Evolutionary conservation across 2,329 filamentous ascomycete genomes (phyloP), one percentile per base, ranked within the genome.

Genomic region (Alternaria hordeiaustralica): DNA sequence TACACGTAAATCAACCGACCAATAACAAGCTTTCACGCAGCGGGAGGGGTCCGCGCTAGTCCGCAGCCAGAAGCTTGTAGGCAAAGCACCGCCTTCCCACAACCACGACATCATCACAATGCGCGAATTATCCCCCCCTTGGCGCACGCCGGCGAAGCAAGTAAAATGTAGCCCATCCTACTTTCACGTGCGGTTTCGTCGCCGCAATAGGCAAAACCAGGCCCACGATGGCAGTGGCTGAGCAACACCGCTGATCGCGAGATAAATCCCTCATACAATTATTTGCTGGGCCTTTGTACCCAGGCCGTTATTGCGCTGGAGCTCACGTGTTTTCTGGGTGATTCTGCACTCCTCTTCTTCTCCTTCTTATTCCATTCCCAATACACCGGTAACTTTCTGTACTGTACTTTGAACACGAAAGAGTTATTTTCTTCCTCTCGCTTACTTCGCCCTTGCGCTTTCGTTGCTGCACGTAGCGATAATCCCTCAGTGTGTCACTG

Each of bases 261-360:
- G 46, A 51, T 45, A 61, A 61, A 61, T 61, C 18, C 59, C 53
- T 43, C 54, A 44, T 61, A 46, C 45, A 46, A 50, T 36, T 46
- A 43, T 28, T 23, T 28, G 36, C 36, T 41, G 36, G 36, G 36
- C 33, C 13, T 50, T 13, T 23, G 30, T 33, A 28, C 30, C 12
- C 12, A 51, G 28, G 18, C 28, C 18, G 49, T 30, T 30, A n/a
- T 51, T 26, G 23, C 51, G 30, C 9, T 43, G 12, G 5, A 28
- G 18, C 45, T 30, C 21, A 20, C 25, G 36, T 23, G 18, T 26
- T 25, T 21, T 20, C 43, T 57, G 36, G 36, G n/a, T 18, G 36
- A 41, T 41, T 41, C 36, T 41, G n/a, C 36, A 18, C 0, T 11
- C 4, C 46, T 25, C 41, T 8, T 20, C 25, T 51, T 58, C 54